Evolutionary conservation across 306 rosid genomes (phyloP).

Genomic region (Malus orientalis): DNA sequence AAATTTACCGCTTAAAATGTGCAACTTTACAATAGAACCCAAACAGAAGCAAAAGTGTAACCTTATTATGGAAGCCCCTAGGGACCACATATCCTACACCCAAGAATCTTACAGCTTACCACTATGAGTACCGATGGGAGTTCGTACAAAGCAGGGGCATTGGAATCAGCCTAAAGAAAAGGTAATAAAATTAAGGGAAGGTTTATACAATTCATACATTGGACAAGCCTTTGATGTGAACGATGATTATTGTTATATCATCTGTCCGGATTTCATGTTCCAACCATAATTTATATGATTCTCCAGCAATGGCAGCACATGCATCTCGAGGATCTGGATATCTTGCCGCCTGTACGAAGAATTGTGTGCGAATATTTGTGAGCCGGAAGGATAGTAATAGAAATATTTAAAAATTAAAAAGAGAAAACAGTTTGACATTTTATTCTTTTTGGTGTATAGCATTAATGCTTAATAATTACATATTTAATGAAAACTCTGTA

Average conservation of each 20-base stretch:
- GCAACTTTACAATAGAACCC: background rate
- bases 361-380: constrained; percentile 11
- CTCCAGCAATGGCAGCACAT: constrained; percentile 95
- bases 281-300: constrained; percentile 86
- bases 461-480: background rate
- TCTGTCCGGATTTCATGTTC: constrained; percentile 88
- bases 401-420: background rate
- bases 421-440: background rate
- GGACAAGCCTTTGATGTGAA: constrained; percentile 77
- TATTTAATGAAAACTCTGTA: background rate
- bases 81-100: background rate
- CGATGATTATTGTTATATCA: constrained; percentile 86
- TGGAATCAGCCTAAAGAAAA: constrained; percentile 1
- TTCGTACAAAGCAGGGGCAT: background rate
- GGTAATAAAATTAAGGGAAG: background rate
- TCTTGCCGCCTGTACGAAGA: constrained; percentile 62
- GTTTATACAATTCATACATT: constrained; percentile 50
- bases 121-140: background rate
- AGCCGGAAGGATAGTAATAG: constrained; percentile 6
- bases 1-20: background rate
- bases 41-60: background rate
- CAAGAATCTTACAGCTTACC: background rate
- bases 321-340: constrained; percentile 95
- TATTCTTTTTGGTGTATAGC: background rate
- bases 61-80: background rate